These are phyloP conservation scores for Phytophthora syringae DNA, from an alignment of 352 stramenopile species.

Conservation along the genomic window DNA sequence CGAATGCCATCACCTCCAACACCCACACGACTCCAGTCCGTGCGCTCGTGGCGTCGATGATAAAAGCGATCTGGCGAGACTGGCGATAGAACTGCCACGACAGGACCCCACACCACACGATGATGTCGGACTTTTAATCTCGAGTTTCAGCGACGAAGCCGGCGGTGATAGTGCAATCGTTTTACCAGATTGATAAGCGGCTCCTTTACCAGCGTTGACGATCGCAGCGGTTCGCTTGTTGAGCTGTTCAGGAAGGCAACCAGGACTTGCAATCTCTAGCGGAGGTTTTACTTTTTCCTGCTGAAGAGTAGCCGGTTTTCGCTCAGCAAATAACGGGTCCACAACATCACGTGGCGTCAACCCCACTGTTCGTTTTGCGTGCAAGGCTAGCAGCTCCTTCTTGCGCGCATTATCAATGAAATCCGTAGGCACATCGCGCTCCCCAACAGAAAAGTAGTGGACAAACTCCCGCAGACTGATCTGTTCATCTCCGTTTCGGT, in stretches of 20 bases:
- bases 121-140: conserved; percentile 31
- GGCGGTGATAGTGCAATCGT: conserved; percentile 20
- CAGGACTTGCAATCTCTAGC: not conserved
- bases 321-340: conserved; percentile 37
- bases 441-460: conserved; percentile 76
- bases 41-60: conserved; percentile 60
- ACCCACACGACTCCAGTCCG: conserved; percentile 84
- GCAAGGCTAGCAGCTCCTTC: conserved; percentile 63
- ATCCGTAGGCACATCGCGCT: conserved; percentile 65
- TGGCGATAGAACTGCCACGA: conserved; percentile 33
- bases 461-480: conserved; percentile 87
- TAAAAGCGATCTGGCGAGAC: conserved; percentile 64
- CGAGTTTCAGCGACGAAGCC: conserved; percentile 36
- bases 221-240: conserved; percentile 46
- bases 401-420: conserved; percentile 69
- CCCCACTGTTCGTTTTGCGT: conserved; percentile 51
- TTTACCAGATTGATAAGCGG: conserved; percentile 7
- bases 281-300: not conserved
- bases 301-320: conserved; percentile 11
- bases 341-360: conserved; percentile 61
- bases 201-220: conserved; percentile 8
- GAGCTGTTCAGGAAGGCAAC: conserved; percentile 67
- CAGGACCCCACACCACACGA: conserved; percentile 15
- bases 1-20: conserved; percentile 65
- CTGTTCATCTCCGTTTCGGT: conserved; percentile 69